phyloP scores from a whole-genome alignment of 179 eudicot species.

The Heliamphora ciliata region DNA sequence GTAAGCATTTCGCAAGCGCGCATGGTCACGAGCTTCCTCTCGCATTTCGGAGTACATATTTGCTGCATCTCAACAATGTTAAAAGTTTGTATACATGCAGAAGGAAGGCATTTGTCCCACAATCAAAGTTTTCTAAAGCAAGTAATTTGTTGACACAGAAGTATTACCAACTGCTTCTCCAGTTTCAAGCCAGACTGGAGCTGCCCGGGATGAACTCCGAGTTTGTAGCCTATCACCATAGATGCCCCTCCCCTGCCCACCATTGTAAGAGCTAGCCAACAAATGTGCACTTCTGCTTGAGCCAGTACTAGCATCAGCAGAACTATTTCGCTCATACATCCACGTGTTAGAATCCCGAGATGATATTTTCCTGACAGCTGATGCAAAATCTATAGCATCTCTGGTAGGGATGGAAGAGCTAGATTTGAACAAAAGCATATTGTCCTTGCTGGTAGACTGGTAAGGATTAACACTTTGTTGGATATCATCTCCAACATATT shows the following conservation, averaged over 20 bases:
- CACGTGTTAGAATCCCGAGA: slow-evolving; percentile 65
- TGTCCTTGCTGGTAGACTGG: slow-evolving; percentile 52
- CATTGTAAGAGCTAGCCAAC: slow-evolving; percentile 44
- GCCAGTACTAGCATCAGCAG: slow-evolving; percentile 56
- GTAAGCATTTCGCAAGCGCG: slow-evolving; percentile 77
- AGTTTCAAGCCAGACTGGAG: slow-evolving; percentile 94
- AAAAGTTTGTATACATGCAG: slow-evolving; percentile 29
- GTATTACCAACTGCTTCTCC: slow-evolving; percentile 91
- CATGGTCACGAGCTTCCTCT: slow-evolving; percentile 93
- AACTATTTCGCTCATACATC: slow-evolving; percentile 72
- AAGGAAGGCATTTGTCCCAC: slow-evolving; percentile 21
- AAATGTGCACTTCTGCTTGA: slow-evolving; percentile 70
- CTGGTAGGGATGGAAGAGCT: slow-evolving; percentile 48
- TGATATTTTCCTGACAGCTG: slow-evolving; percentile 81
- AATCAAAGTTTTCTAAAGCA: slow-evolving; percentile 5
- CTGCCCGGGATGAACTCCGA: slow-evolving; percentile 54
- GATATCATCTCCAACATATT: slow-evolving; percentile 47
- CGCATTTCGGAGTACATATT: slow-evolving; percentile 83
- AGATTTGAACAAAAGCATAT: slow-evolving; percentile 44
- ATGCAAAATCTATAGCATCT: slow-evolving; percentile 75
- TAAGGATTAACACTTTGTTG: slow-evolving; percentile 48
- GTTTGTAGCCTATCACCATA: slow-evolving; percentile 53
- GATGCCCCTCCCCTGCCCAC: slow-evolving; percentile 47
- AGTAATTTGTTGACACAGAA: slow-evolving; percentile 21
- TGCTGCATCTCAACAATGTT: slow-evolving; percentile 60